phyloP scores from a whole-genome alignment of 2,329 filamentous ascomycete genomes.

The Pseudogymnoascus sp. region DNA sequence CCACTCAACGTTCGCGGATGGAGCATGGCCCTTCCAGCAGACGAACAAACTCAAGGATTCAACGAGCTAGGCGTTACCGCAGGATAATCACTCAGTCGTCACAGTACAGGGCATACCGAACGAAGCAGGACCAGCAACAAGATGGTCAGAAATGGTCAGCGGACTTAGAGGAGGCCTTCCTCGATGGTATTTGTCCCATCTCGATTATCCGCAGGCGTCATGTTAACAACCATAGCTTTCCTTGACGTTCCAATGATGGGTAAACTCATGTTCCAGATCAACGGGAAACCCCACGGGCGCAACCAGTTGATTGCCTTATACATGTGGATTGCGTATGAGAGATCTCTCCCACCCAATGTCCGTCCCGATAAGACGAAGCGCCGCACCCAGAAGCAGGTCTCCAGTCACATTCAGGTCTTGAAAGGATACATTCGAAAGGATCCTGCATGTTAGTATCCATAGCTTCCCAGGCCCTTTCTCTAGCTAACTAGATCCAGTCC shows the following conservation, averaged over 20 bases:
- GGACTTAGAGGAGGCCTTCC: constrained; percentile 56
- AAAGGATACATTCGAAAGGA: constrained; percentile 58
- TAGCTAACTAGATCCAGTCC: background rate
- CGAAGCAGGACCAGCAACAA: constrained; percentile 51
- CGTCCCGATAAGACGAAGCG: constrained; percentile 38
- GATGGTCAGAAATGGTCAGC: constrained; percentile 54
- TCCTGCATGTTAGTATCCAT: constrained; percentile 48
- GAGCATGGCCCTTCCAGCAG: constrained; percentile 7
- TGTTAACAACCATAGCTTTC: constrained; percentile 40
- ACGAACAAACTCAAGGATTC: constrained; percentile 26
- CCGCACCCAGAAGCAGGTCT: constrained; percentile 53
- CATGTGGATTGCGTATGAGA: constrained; percentile 43
- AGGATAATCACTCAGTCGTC: constrained; percentile 52
- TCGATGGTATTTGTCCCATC: constrained; percentile 46
- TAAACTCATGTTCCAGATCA: constrained; percentile 57
- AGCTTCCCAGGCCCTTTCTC: background rate
- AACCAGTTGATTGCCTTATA: constrained; percentile 66
- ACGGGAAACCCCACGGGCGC: constrained; percentile 54
- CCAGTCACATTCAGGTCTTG: constrained; percentile 62
- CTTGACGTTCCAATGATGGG: constrained; percentile 59
- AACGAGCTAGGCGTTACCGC: constrained; percentile 24
- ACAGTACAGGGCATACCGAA: constrained; percentile 57
- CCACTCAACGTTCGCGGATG: background rate
- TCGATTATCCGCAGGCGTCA: background rate
- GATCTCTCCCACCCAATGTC: constrained; percentile 36